Evolutionary conservation across 1,139 yeast species (phyloP).

Genomic region (Kazachstania sp.): DNA sequence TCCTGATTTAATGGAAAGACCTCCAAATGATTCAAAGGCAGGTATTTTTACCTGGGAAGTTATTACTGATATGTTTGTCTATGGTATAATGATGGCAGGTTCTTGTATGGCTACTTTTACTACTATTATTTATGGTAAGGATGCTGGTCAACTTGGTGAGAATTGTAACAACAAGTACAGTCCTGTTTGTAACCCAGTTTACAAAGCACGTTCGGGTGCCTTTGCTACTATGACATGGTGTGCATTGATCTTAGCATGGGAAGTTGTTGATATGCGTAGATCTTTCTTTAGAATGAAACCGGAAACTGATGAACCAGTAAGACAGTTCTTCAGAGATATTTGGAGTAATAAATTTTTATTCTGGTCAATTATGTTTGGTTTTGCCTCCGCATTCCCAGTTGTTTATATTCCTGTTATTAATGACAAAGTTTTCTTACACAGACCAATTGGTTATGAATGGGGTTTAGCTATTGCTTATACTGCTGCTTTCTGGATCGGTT

Average conservation of each 20-base stretch:
- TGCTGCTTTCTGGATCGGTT: slow-evolving; percentile 47
- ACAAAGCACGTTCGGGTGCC: slow-evolving; percentile 70
- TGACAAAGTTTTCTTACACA: slow-evolving; percentile 65
- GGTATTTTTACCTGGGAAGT: slow-evolving; percentile 69
- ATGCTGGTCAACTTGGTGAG: slow-evolving; percentile 58
- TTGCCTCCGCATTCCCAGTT: slow-evolving; percentile 69
- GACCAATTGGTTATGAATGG: slow-evolving; percentile 75
- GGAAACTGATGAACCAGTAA: slow-evolving; percentile 52
- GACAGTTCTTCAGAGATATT: slow-evolving; percentile 51
- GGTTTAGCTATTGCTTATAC: slow-evolving; percentile 65
- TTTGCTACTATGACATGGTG: slow-evolving; percentile 90
- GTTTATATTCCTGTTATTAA: slow-evolving; percentile 85
- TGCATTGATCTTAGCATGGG: slow-evolving; percentile 82
- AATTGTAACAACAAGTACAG: slow-evolving; percentile 49
- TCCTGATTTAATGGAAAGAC: slow-evolving; percentile 87
- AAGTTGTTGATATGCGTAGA: slow-evolving; percentile 67
- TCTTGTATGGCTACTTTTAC: slow-evolving; percentile 64
- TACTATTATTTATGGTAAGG: slow-evolving; percentile 56
- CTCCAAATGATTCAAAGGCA: slow-evolving; percentile 82
- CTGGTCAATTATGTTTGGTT: slow-evolving; percentile 74
- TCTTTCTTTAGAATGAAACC: slow-evolving; percentile 73
- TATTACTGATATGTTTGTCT: slow-evolving; percentile 62
- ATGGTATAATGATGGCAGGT: slow-evolving; percentile 67
- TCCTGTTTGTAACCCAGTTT: slow-evolving; percentile 53
- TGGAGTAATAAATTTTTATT: slow-evolving; percentile 74